Conservation (phyloP, 345 rosid species). For the Salix dunnii region DNA sequence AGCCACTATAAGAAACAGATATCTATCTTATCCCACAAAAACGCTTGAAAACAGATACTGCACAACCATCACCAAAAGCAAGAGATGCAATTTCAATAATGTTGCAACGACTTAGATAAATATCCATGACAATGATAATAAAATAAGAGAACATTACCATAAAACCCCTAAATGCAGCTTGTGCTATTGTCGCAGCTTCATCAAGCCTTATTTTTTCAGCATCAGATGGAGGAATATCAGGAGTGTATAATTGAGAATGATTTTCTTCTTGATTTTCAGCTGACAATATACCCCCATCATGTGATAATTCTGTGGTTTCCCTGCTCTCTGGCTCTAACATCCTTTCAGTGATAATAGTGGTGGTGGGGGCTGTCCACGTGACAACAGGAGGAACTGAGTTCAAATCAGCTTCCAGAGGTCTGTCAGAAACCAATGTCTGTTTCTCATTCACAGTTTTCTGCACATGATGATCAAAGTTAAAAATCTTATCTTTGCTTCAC, state of each 20-base stretch:
- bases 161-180: constrained; percentile 93
- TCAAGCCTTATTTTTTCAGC: constrained; percentile 54
- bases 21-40: not conserved
- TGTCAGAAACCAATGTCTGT: constrained; percentile 50
- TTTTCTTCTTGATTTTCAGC: constrained; percentile 30
- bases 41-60: not conserved
- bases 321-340: constrained; percentile 37
- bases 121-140: not conserved
- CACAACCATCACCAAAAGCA: not conserved
- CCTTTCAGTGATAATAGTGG: constrained; percentile 37
- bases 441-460: constrained; percentile 54
- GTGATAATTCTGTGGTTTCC: constrained; percentile 41
- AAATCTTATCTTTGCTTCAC: not conserved
- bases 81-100: not conserved
- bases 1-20: not conserved
- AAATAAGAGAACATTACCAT: constrained; percentile 51
- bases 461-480: not conserved
- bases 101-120: not conserved
- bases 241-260: constrained; percentile 28
- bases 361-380: constrained; percentile 24
- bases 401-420: constrained; percentile 50
- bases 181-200: constrained; percentile 76
- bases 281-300: constrained; percentile 33
- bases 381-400: constrained; percentile 40
- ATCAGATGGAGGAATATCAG: constrained; percentile 31